A percentile compares a stretch with the other conserved stretches of the same genome.
These are phyloP conservation scores for Trypanosoma lewisi DNA, from an alignment of 208 protist genomes.

Conservation along the genomic window DNA sequence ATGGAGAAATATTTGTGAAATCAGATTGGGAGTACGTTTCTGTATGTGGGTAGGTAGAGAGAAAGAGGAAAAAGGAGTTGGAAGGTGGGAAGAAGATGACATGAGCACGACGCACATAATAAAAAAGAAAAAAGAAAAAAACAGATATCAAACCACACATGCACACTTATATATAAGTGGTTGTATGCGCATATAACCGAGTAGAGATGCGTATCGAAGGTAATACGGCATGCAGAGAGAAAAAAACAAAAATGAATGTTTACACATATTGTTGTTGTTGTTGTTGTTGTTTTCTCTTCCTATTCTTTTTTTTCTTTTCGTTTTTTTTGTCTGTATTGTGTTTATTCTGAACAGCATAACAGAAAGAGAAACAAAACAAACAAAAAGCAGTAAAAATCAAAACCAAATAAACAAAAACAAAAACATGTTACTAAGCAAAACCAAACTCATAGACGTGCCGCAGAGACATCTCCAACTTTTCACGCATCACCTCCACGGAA, in stretches of 20 bases:
- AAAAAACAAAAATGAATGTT: neutral
- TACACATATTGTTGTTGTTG: neutral
- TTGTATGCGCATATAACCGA: no score
- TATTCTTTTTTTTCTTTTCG: neutral
- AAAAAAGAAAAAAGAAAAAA: constrained; percentile 8
- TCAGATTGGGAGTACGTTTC: no score
- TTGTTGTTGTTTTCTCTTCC: neutral
- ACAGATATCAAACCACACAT: neutral
- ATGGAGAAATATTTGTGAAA: no score
- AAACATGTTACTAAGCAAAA: constrained; percentile 44
- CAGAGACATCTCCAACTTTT: constrained; percentile 64
- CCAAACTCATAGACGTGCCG: constrained; percentile 77
- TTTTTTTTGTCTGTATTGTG: no score
- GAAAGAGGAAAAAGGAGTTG: no score
- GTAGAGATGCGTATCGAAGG: no score
- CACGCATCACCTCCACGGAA: constrained; percentile 38
- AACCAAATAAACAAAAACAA: neutral
- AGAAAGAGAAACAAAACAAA: neutral
- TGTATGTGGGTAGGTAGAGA: no score
- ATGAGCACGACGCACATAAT: neutral
- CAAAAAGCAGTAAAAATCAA: neutral
- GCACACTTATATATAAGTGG: no score
- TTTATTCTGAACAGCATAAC: neutral
- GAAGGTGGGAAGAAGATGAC: neutral
- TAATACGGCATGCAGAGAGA: neutral